A percentile compares a stretch with the other conserved stretches of the same genome.
Evolutionary conservation across 305 asterid genomes (phyloP).

Genomic region (Fraxinus paxiana): DNA sequence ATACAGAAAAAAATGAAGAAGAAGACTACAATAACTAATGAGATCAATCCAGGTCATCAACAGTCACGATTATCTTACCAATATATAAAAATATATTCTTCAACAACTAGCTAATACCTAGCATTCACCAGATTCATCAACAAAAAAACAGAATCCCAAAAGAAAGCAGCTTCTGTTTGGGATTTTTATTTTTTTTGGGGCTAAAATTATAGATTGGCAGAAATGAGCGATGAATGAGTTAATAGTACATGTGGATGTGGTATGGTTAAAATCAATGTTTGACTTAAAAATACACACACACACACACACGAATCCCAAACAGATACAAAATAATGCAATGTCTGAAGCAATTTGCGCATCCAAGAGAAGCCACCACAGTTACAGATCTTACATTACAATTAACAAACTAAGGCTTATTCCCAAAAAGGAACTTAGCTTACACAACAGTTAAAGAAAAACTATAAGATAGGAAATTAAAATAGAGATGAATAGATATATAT

Average conservation of each 20-base stretch:
- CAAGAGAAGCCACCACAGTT: not conserved
- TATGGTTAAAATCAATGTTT: not conserved
- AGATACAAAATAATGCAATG: not conserved
- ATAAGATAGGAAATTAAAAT: not conserved
- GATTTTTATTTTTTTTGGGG: not conserved
- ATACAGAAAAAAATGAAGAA: not conserved
- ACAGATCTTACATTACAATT: not conserved
- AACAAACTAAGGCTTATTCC: not conserved
- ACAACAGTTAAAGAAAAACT: not conserved
- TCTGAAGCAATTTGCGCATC: not conserved
- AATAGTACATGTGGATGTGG: not conserved
- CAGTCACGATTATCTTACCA: not conserved
- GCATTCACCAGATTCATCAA: not conserved
- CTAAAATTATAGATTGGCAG: not conserved
- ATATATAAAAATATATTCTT: not conserved
- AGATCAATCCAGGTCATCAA: not conserved
- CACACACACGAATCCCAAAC: not conserved
- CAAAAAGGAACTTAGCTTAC: not conserved
- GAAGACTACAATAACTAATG: not conserved
- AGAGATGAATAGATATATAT: not conserved
- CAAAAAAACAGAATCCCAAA: not conserved
- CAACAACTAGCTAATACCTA: not conserved
- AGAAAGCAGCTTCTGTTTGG: not conserved
- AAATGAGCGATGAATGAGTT: not conserved
- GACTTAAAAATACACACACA: not conserved